Percentiles rank a stretch among this genome's conserved stretches.
Conservation (phyloP, 345 rosid species). For the Noccaea bulbosa region DNA sequence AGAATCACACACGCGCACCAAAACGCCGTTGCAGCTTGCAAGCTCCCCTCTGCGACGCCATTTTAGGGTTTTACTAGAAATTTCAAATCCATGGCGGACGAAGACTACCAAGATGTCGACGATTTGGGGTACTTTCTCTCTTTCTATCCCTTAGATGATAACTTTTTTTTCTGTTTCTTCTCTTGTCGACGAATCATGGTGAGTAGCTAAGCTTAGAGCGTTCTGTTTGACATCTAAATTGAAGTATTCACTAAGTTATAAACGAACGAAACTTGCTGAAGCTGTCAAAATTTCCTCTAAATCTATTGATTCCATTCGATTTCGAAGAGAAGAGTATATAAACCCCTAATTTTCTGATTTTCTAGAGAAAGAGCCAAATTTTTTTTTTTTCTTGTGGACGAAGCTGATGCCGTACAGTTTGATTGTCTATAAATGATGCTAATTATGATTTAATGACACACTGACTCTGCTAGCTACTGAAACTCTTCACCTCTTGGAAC, state of each 20-base stretch:
- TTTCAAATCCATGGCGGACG: constrained; percentile 63
- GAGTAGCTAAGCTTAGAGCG: background rate
- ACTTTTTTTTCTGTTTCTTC: background rate
- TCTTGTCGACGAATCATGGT: too few species aligned
- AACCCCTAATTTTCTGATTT: too few species aligned
- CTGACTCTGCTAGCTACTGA: background rate
- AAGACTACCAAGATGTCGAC: constrained; percentile 65
- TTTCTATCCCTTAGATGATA: background rate
- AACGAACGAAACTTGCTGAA: background rate
- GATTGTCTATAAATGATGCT: background rate
- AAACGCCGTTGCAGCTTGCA: background rate
- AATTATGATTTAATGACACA: background rate
- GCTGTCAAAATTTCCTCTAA: too few species aligned
- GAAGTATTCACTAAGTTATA: background rate
- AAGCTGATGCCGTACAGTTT: too few species aligned
- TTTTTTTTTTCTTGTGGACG: too few species aligned
- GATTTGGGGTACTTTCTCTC: constrained; percentile 53
- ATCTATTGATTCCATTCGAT: too few species aligned
- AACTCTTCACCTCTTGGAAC: background rate
- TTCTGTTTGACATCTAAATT: background rate
- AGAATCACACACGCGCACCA: background rate
- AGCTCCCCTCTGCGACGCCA: background rate
- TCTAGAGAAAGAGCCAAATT: too few species aligned
- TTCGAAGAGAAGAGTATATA: too few species aligned
- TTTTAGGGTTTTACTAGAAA: constrained; percentile 10